phyloP scores from a whole-genome alignment of 176 grass and related monocot species.

The Raddia distichophylla region DNA sequence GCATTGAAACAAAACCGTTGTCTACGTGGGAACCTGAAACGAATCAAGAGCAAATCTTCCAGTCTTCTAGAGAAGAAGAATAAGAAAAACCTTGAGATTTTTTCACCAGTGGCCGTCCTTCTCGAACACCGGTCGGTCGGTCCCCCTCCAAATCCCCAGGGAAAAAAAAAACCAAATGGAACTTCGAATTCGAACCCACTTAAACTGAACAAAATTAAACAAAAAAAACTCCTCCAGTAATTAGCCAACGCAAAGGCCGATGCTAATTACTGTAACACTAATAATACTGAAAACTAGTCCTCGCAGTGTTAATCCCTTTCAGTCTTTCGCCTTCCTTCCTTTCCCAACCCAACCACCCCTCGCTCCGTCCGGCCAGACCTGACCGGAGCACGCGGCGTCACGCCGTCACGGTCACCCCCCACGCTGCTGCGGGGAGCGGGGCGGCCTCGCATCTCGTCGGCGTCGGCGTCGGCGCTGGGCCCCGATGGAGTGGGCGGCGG shows the following conservation, averaged over 20 bases:
- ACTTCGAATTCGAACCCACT: not conserved
- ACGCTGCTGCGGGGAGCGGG: not conserved
- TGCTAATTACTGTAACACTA: conserved; percentile 26
- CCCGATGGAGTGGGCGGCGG: conserved; percentile 66
- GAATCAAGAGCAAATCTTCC: not conserved
- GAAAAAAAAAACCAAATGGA: not conserved
- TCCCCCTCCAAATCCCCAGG: conserved; percentile 13
- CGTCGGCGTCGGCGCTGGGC: not conserved
- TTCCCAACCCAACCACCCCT: conserved; percentile 17
- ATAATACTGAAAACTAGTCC: not conserved
- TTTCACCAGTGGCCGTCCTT: not conserved
- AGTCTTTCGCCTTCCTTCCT: not conserved
- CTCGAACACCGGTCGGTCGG: conserved; percentile 31
- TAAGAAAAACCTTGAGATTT: not conserved
- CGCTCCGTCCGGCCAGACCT: not conserved
- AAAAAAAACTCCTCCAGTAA: not conserved
- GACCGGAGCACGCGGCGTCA: conserved; percentile 14
- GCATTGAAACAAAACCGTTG: not conserved
- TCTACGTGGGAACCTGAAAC: not conserved
- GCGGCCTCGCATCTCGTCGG: not conserved
- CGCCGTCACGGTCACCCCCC: not conserved
- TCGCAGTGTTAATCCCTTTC: conserved; percentile 44
- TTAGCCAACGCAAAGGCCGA: not conserved
- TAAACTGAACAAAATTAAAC: conserved; percentile 6
- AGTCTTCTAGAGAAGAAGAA: not conserved